Base-by-base conservation (phyloP, 139 green algal species). In the Volvox reticuliferus region DNA sequence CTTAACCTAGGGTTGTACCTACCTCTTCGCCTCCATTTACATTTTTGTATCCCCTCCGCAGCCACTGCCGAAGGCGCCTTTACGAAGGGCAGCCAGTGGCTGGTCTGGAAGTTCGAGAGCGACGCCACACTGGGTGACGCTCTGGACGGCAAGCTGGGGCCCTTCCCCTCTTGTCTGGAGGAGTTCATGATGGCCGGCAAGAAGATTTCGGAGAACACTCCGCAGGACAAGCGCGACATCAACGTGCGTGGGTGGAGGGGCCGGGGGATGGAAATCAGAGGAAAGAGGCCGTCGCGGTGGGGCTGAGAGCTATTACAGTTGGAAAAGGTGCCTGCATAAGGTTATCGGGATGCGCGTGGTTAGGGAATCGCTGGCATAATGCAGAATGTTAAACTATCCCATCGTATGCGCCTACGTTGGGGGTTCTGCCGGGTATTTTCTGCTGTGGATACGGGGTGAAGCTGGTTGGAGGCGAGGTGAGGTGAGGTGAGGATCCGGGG, bases 31-130 rank as follows among this genome's bases (percentile, higher is more conserved):
- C 62, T 69, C 62, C 62, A 17, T 5, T 26, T 3, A 71, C 18
- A 32, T 91, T 44, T 96, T 97, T 82, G 35, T 28, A 5, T 26
- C 17, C 65, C 65, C 12, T 21, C 80, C 20, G 19, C 82, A 67
- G 93, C 95, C 21, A 87, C 87, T 1, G 89, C 77, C 12, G 93
- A 95, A 0, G 94, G 94, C 32, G 94, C 93, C 61, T 97, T 98
- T 89, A 95, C 93, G 55, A 94, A 93, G 67, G 97, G 94, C 90
- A 95, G 93, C 55, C 97, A 99, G 93, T 99, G 97, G 97, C 95
- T 99, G 75, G 95, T 99, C 35, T 99, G 97, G 97, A 94, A 95
- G 88, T 99, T 98, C 93, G 97, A 99, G 95, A 96, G 88, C 73
- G 97, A 99, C 92, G 93, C 96, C 62, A 99, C 97, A 24, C 92